Evolutionary conservation across 345 rosid species (phyloP), one percentile per base, ranked within the genome.

Genomic region (Murraya koenigii): DNA sequence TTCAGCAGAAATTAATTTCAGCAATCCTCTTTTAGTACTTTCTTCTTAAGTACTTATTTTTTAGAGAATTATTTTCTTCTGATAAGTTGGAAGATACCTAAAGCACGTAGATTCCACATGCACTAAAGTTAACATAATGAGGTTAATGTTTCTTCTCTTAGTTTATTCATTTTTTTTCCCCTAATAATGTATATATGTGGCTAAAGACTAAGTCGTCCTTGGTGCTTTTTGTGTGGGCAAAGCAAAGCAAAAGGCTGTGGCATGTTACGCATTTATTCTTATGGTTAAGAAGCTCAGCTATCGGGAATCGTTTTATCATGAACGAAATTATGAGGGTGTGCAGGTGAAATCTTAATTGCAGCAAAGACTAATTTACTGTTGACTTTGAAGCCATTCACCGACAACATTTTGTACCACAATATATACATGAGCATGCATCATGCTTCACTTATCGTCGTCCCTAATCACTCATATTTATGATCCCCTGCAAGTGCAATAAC

Each of bases 291-390:
- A 36, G 54, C 66, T 14, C 49, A 11, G 15, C 49, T 44, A 44
- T 11, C 7, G 7, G 63, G 58, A 32, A 6, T 63, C 56, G 22
- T 47, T 56, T 56, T 44, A 9, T 69, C 41, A 64, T 71, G 14
- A 54, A 0, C 23, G 79, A 69, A 52, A 52, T 44, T 3, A 44
- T 44, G 49, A 44, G 49, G 17, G 49, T 13, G 49, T 44, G 83
- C 80, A 84, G 91, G 84, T 88, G 91, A 83, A 80, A 79, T 71
- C 86, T 81, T 88, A 36, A 88, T 81, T 86, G 89, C 89, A 66
- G 3, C 75, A 33, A 33, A 62, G 32, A 67, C 68, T 62, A 52
- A 47, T 15, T 72, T 26, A 39, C 44, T 54, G 23, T 28, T 7
- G 82, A 81, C 84, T 79, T 88, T 76, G 67, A 63, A 35, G 69